These are phyloP conservation scores for Luzula sylvatica DNA, from an alignment of 176 grass and related monocot genomes.

Conservation along the genomic window DNA sequence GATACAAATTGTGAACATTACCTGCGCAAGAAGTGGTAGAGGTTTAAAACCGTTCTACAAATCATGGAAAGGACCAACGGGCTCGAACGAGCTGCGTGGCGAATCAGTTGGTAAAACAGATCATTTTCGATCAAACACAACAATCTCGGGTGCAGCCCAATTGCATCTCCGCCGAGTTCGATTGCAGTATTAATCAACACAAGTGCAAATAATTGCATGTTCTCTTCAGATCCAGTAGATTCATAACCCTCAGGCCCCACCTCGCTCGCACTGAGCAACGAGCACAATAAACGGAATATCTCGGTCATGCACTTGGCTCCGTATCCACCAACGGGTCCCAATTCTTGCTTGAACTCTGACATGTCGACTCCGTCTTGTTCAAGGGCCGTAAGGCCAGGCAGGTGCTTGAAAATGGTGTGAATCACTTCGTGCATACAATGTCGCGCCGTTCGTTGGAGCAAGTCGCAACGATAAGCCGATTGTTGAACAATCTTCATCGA, in stretches of 20 bases:
- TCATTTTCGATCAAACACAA: constrained; percentile 72
- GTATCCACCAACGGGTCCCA: constrained; percentile 31
- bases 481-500: constrained; percentile 57
- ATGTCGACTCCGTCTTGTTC: background rate
- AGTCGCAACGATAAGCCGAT: constrained; percentile 47
- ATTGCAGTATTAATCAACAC: constrained; percentile 78
- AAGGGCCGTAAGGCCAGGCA: constrained; percentile 40
- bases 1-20: constrained; percentile 4
- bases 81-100: constrained; percentile 38
- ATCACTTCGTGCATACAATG: constrained; percentile 85
- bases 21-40: constrained; percentile 80
- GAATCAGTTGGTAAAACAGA: constrained; percentile 74
- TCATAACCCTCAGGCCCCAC: constrained; percentile 42
- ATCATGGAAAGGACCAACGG: constrained; percentile 94
- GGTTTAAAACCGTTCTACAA: constrained; percentile 78
- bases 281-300: constrained; percentile 84
- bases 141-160: constrained; percentile 60
- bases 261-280: constrained; percentile 49
- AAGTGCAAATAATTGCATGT: constrained; percentile 77
- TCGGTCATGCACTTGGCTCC: constrained; percentile 74
- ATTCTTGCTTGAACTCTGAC: constrained; percentile 4
- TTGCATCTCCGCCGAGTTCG: constrained; percentile 70
- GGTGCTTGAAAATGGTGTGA: constrained; percentile 50
- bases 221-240: constrained; percentile 60
- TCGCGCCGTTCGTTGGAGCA: constrained; percentile 63